Base-by-base conservation (phyloP, 2,329 filamentous ascomycete genomes). In the Phaeosphaeria sp. region DNA sequence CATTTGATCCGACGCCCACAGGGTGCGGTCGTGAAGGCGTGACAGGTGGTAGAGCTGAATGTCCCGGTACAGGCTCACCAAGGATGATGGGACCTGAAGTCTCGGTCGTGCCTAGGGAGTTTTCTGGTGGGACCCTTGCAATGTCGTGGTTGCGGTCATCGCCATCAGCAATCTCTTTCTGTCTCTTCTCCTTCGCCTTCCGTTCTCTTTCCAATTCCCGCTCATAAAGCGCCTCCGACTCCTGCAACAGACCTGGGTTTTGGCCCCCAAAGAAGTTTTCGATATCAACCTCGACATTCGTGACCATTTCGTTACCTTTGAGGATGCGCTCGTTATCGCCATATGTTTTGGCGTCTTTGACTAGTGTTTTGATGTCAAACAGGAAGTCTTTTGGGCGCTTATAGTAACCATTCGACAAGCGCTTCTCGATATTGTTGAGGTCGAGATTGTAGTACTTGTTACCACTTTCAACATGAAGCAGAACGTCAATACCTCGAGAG, bases 361-460 rank as follows among this genome's bases (percentile, higher is more conserved):
- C 89, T 5, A 99, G 81, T 36, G 89, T 87, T 73, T 90, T 91
- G 69, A 98, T 91, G 73, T 99, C 95, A 42, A 89, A 88, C 50
- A 96, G 79, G 72, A 97, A 99, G 73, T 97, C 94, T 68, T 89
- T 89, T 0, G 93, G 92, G 11, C 93, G 88, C 67, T 93, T 92
- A 78, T 99, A 99, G 78, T 92, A 99, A 5, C 95, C 95, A 74
- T 99, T 98, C 4, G 93, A 96, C 33, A 99, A 82, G n/a, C 95
- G 89, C 74, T 97, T 93, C 79, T 99, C 95, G 52, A 99, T 97
- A 0, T 90, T 94, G 3, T 90, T 90, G 11, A 94, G 91, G 72
- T 98, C 93, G 46, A 99, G 82, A 67, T 99, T 99, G 81, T 97
- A 98, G 76, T 89, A 98, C 76, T 93, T 95, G 75, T 95, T 97